These are phyloP conservation scores for Chaetomium sp. DNA, from an alignment of 2,329 filamentous ascomycete species.

Conservation along the genomic window DNA sequence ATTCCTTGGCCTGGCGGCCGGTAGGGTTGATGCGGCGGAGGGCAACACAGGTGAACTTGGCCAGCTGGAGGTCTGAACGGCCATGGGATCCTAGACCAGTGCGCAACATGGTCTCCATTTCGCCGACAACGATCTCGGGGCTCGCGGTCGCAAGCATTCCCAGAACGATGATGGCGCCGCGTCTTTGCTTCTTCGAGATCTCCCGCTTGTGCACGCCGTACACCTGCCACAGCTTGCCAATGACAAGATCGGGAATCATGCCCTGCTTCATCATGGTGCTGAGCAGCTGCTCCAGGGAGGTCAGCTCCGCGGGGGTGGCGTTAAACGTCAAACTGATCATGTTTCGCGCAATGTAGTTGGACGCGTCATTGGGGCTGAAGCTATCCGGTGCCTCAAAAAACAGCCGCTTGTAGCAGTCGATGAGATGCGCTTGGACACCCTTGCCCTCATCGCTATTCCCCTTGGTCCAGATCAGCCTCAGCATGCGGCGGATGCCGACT, in stretches of 20 bases:
- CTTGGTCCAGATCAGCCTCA: constrained; percentile 97
- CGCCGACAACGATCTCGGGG: constrained; percentile 85
- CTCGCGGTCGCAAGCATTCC: constrained; percentile 94
- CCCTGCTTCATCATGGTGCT: constrained; percentile 97
- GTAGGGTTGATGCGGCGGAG: constrained; percentile 82
- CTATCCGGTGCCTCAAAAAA: constrained; percentile 93
- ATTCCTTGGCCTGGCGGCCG: constrained; percentile 72
- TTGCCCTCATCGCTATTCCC: constrained; percentile 99
- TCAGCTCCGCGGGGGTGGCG: constrained; percentile 88
- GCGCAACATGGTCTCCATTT: constrained; percentile 89
- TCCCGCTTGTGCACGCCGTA: constrained; percentile 92
- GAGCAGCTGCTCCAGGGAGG: constrained; percentile 87
- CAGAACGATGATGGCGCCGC: constrained; percentile 90
- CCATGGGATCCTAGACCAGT: constrained; percentile 81
- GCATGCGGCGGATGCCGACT: constrained; percentile 86
- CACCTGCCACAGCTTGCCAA: constrained; percentile 94
- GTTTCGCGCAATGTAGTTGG: constrained; percentile 92
- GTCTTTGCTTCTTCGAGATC: constrained; percentile 82
- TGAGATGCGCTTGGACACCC: constrained; percentile 91
- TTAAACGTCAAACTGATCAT: constrained; percentile 99
- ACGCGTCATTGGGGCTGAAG: constrained; percentile 81
- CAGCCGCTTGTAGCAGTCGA: constrained; percentile 91
- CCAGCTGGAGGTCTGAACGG: constrained; percentile 74
- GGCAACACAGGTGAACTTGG: constrained; percentile 93
- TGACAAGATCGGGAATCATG: constrained; percentile 75